Conservation (phyloP, 2,329 filamentous ascomycete genomes). For the Camillea tinctor region DNA sequence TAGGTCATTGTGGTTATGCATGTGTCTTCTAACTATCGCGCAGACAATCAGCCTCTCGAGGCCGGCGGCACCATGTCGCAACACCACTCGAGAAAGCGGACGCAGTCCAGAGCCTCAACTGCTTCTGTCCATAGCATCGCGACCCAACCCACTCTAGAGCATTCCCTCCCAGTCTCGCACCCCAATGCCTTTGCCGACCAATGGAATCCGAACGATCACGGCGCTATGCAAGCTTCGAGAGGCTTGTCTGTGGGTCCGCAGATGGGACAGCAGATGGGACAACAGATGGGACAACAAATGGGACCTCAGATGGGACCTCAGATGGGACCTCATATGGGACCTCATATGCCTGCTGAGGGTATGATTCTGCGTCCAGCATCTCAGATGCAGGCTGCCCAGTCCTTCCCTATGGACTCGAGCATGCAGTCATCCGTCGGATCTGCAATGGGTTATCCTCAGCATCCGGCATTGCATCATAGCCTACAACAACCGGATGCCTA, state of each 20-base stretch:
- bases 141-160: conserved; percentile 52
- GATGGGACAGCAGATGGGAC: conserved; percentile 10
- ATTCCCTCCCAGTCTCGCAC: conserved; percentile 38
- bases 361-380: conserved; percentile 58
- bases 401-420: conserved; percentile 49
- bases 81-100: conserved; percentile 46
- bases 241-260: conserved; percentile 37
- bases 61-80: conserved; percentile 35
- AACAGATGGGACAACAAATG: conserved; percentile 37
- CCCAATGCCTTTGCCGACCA: conserved; percentile 46
- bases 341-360: conserved; percentile 56
- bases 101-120: conserved; percentile 55
- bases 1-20: not conserved
- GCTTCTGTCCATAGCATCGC: conserved; percentile 55
- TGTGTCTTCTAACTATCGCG: conserved; percentile 14
- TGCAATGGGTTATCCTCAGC: conserved; percentile 43
- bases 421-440: conserved; percentile 48
- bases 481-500: conserved; percentile 54
- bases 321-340: conserved; percentile 20
- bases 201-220: conserved; percentile 49
- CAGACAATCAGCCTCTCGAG: conserved; percentile 32
- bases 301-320: conserved; percentile 17
- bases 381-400: conserved; percentile 52
- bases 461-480: conserved; percentile 46
- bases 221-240: conserved; percentile 35